Base-by-base conservation (phyloP, 345 rosid species). In the Theobroma cacao region DNA sequence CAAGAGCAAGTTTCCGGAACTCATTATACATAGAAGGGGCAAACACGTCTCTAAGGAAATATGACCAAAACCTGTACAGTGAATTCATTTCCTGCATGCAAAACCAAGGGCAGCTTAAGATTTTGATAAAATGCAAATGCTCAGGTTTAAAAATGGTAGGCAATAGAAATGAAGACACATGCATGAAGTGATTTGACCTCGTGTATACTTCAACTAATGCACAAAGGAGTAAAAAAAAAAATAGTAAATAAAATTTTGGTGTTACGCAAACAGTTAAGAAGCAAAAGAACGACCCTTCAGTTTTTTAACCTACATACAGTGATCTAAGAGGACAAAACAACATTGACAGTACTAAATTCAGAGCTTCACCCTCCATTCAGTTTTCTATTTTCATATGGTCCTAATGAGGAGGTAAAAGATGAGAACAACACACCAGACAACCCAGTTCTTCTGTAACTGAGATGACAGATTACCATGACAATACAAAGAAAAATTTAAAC, bases 11-110 rank as follows among this genome's bases (percentile, higher is more conserved):
- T 85, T 89, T 94, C 82, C 76, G 86, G 85, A 96, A 96, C 80
- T 96, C 99, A 38, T 92, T 86, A 83, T 96, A 96, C 92, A 96
- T 90, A 34, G 97, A 87, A 58, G 88, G 89, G 38, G 88, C 90
- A 87, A 92, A 91, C 75, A 85, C 77, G 36, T 90, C 90, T 85
- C 99, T 88, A 59, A 96, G 96, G 85, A 96, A 94, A 85, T 89
- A 96, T 18, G 98, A 90, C 99, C 99, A 96, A 83, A 93, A 96
- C 72, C 98, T 86, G 82, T 92, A 96, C 59, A 96, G 84, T 20
- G 92, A 90, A 80, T 96, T 96, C 99, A 96, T 96, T 88, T 94
- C 99, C 99, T 96, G 94, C 87, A 88, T 13, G 40, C 38, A 75
- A 78, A 74, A 77, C 56, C 52, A 53, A 40, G 38, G 11, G 28